phyloP scores from a whole-genome alignment of 208 protist species.

The Histomonas meleagridis region DNA sequence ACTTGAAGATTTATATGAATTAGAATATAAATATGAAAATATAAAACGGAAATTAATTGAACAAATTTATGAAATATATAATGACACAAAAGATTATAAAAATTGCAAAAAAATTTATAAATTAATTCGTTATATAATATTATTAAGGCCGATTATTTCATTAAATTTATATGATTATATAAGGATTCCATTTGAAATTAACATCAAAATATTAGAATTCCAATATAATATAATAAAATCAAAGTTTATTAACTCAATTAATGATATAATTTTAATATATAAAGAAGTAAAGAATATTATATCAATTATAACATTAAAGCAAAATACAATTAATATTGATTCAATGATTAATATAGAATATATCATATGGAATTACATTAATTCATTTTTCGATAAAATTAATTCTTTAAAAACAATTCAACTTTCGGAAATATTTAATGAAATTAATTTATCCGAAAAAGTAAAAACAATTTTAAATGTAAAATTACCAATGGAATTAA shows the following conservation, averaged over 20 bases:
- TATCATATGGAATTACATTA: slow-evolving; percentile 14
- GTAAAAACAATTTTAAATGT: neutral
- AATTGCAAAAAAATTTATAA: neutral
- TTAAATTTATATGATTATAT: slow-evolving; percentile 16
- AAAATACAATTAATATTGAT: slow-evolving; percentile 13
- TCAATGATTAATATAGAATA: neutral
- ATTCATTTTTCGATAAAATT: too few species aligned
- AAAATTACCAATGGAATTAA: neutral
- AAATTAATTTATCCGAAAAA: neutral
- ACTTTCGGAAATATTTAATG: neutral
- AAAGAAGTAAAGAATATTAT: neutral
- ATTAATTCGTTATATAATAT: neutral
- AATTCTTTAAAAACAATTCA: neutral
- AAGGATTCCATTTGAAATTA: neutral
- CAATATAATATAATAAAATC: neutral
- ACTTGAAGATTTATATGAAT: slow-evolving; percentile 34
- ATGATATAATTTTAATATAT: neutral
- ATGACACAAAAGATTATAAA: neutral
- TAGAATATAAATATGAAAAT: neutral
- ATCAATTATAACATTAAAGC: neutral
- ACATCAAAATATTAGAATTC: neutral
- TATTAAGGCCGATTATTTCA: neutral
- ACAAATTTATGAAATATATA: neutral
- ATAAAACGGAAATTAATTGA: neutral
- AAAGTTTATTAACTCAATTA: neutral